Evolutionary conservation across 2,329 filamentous ascomycete species (phyloP), one percentile per base, ranked within the genome.

Genomic region (Penicillium sp.): DNA sequence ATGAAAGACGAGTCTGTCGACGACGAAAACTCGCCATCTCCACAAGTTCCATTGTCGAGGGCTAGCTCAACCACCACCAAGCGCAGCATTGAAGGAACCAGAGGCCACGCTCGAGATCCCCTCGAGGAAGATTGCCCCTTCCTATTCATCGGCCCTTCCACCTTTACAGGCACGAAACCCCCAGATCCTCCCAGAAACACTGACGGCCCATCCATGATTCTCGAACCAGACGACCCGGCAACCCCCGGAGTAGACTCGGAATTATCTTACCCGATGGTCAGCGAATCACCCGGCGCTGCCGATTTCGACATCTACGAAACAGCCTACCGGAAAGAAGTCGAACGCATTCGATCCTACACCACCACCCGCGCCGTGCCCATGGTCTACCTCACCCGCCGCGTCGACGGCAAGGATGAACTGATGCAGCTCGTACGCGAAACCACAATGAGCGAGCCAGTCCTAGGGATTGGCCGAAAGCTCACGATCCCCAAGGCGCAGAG

Each of bases 251-350:
- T 74, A 17, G 58, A 58, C 17, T 29, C 31, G 7, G 64, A 67
- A 13, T 52, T 61, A 9, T 48, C 65, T 17, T 68, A 70, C 23
- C 78, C 73, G 23, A 75, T 90, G 5, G 88, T 97, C 46, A 91
- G 91, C 31, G 93, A 97, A 76, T 96, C 91, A 1, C 94, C 94
- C 3, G 90, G 90, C 0, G 90, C 89, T 1, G 91, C 91, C 6
- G 92, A 96, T 63, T 92, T 92, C 69, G 89, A 95, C 72, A 90
- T 98, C 61, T 97, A 97, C 75, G 92, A 96, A 75, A 87, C 86
- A 0, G 94, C 94, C 0, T 97, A 96, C 74, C 88, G 91, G 71
- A 86, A 91, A 64, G 92, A 97, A 78, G 86, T 95, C 30, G 85
- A 90, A 62, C 85, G 89, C 17, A 94, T 97, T 70, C 78, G 85